These are phyloP conservation scores for Henckelia pumila DNA, from an alignment of 257 asterid genomes.

Conservation along the genomic window DNA sequence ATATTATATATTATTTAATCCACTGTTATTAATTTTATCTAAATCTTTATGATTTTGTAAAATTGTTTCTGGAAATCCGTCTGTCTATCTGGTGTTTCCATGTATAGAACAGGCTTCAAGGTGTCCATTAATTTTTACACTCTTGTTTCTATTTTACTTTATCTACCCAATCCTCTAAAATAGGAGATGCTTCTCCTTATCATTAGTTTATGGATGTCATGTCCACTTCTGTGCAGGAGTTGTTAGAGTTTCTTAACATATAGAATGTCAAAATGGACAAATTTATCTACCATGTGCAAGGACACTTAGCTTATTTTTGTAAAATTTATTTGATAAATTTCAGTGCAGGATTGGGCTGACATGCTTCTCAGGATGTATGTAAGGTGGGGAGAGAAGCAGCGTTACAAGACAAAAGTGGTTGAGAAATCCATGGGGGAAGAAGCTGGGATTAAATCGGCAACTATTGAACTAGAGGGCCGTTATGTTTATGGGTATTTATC, in stretches of 20 bases:
- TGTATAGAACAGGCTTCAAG: not conserved
- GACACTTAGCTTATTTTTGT: slow-evolving; percentile 25
- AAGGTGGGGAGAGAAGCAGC: slow-evolving; percentile 96
- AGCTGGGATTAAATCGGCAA: slow-evolving; percentile 94
- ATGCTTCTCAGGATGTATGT: slow-evolving; percentile 98
- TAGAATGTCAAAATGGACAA: not conserved
- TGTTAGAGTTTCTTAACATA: too few species aligned
- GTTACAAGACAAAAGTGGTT: slow-evolving; percentile 74
- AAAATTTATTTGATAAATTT: slow-evolving; percentile 60
- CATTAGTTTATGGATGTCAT: not conserved
- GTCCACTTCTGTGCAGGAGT: not conserved
- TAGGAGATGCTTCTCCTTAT: not conserved
- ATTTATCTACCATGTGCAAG: not conserved
- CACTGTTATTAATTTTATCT: not conserved
- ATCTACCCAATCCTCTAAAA: not conserved
- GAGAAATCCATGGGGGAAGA: slow-evolving; percentile 96
- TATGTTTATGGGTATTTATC: slow-evolving; percentile 90
- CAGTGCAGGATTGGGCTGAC: slow-evolving; percentile 99
- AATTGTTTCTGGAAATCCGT: not conserved
- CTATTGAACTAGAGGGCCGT: slow-evolving; percentile 82
- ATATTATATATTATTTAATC: not conserved
- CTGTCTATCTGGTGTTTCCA: not conserved
- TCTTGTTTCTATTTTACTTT: not conserved
- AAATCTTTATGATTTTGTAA: too few species aligned
- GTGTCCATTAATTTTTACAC: not conserved